Base-by-base conservation (phyloP, 306 rosid genomes). In the Benincasa hispida region DNA sequence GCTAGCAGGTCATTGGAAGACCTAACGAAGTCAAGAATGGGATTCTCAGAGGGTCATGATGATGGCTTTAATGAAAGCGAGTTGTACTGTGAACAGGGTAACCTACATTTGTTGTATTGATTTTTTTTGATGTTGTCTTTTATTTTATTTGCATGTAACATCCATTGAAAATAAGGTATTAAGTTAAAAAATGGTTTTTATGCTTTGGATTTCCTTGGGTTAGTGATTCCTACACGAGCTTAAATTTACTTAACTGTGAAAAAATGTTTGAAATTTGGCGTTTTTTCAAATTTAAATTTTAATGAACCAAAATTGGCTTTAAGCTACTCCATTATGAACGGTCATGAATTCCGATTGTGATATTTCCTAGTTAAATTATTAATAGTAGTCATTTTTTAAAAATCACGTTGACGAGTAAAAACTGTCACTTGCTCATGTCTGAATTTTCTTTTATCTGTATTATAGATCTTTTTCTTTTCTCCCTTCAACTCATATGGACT, bases 1-100 rank as follows among this genome's bases (percentile, higher is more conserved):
- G 93, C 92, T 79, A 90, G 88, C 59, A 84, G 91, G 77, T 92
- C 92, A 65, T 92, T 89, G 37, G 99, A 95, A 81, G 99, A 95
- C 85, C 86, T 87, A 75, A 90, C 97, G 87, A 95, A 95, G 81
- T 89, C 99, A 39, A 89, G 99, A 88, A 95, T 95, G 99, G 98
- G 98, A 75, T 89, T 90, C 85, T 85, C 88, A 37, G 93, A 85
- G 78, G 93, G 93, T 54, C 97, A 90, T 30, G 99, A 91, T 67
- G 99, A 95, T 70, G 81, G 89, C 87, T 91, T 82, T 82, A 92
- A 89, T 80, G 99, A 92, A 81, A 87, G 79, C 58, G 99, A 90
- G 86, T 84, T 89, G 83, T 89, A 82, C 87, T 87, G 57, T 54
- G 98, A 92, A 37, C 97, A 87, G 55, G 99, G 99, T 95, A 91